phyloP scores from a whole-genome alignment of 2,329 filamentous ascomycete genomes.

The Calonectria hawksworthii region DNA sequence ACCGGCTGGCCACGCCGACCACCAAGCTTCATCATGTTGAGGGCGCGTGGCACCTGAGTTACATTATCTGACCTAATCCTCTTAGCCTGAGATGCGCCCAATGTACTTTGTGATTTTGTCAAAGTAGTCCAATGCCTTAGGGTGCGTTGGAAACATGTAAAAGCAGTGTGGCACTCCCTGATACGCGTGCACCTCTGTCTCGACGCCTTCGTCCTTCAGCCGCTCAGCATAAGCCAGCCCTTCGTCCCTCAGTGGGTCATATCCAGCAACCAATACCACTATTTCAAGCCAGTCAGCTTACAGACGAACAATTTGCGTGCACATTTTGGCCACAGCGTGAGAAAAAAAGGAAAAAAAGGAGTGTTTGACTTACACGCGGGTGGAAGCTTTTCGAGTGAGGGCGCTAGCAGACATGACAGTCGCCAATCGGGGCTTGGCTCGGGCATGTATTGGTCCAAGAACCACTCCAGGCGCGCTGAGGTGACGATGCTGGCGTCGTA shows the following conservation, averaged over 20 bases:
- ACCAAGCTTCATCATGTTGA: too few species aligned
- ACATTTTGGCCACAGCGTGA: neutral
- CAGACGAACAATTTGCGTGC: neutral
- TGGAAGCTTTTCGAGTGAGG: slow-evolving; percentile 48
- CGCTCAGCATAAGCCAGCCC: slow-evolving; percentile 55
- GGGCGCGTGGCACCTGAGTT: neutral
- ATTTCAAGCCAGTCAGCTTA: slow-evolving; percentile 2
- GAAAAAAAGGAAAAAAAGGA: neutral
- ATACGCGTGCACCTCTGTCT: slow-evolving; percentile 50
- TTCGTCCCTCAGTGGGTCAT: slow-evolving; percentile 55
- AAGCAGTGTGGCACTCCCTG: slow-evolving; percentile 55
- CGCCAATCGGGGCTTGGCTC: slow-evolving; percentile 39
- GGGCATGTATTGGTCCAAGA: slow-evolving; percentile 51
- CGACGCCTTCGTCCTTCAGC: slow-evolving; percentile 49
- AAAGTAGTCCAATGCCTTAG: slow-evolving; percentile 31
- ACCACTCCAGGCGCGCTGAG: slow-evolving; percentile 49
- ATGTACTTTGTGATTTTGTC: slow-evolving; percentile 22
- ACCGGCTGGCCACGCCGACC: too few species aligned
- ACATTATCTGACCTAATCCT: neutral
- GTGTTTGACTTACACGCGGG: slow-evolving; percentile 49
- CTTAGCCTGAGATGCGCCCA: slow-evolving; percentile 5
- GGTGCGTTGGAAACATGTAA: slow-evolving; percentile 28
- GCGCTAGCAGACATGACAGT: slow-evolving; percentile 52
- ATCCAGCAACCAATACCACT: slow-evolving; percentile 54
- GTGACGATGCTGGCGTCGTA: slow-evolving; percentile 48